Conservation (phyloP, 331 rosid genomes). For the Pyracantha coccinea region DNA sequence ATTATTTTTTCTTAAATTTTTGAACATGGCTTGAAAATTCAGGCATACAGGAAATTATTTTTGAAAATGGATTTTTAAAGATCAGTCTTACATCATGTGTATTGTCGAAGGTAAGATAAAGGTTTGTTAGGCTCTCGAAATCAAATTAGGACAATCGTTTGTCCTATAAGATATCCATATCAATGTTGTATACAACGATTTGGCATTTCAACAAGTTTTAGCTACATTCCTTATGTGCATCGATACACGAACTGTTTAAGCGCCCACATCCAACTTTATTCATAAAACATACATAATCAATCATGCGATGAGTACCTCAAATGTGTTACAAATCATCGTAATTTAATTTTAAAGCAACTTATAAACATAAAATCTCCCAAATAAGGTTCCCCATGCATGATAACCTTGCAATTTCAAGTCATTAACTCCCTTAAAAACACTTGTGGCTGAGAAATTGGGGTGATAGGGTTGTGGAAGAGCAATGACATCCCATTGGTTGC, state of each 20-base stretch:
- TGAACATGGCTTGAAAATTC: not conserved
- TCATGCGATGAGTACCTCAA: not conserved
- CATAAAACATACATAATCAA: not conserved
- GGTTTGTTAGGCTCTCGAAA: not conserved
- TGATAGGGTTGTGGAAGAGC: constrained; percentile 6
- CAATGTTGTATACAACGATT: not conserved
- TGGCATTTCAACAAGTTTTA: constrained; percentile 6
- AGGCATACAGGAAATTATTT: not conserved
- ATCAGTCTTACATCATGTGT: not conserved
- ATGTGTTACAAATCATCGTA: not conserved
- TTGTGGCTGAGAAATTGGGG: constrained; percentile 5
- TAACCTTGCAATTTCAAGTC: not conserved
- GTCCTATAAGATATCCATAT: not conserved
- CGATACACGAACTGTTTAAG: not conserved
- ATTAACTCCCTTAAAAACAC: not conserved
- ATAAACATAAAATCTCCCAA: not conserved
- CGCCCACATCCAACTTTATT: too few species aligned
- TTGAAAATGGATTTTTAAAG: not conserved
- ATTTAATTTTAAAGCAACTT: not conserved
- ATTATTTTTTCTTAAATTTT: not conserved
- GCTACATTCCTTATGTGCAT: not conserved
- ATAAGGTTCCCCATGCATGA: not conserved
- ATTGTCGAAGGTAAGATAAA: not conserved
- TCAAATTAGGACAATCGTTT: not conserved
- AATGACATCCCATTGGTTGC: constrained; percentile 14